Base-by-base conservation (phyloP, 2,329 filamentous ascomycete genomes). In the Teratosphaeria pseudoeucalypti region DNA sequence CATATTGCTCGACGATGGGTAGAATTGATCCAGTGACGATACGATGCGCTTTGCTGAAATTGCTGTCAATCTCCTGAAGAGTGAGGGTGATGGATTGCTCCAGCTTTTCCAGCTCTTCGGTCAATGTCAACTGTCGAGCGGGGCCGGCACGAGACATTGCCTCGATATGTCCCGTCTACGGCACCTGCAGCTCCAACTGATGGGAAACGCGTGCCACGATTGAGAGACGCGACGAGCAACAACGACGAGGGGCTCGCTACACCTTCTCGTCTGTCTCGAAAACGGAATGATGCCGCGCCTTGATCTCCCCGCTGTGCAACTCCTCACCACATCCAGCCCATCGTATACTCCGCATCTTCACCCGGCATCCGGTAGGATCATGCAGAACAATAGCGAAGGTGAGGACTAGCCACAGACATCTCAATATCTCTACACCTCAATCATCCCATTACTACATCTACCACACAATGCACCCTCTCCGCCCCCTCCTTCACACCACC, bases 41-140 rank as follows among this genome's bases (percentile, higher is more conserved):
- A 63, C 91, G 87, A 74, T 99, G 94, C 34, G 94, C 92, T 71
- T 90, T 90, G 77, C 90, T 96, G 74, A 99, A 99, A 76, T 99
- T 99, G 75, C 90, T 89, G 73, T 99, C 94, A 77, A 99, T 99
- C 79, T 99, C 94, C 86, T 97, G 94, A 26, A 99, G 80, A 0
- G 92, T 97, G 49, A 97, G 80, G 0, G 94, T 99, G 67, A 99
- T 97, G 26, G 90, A 95, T 73, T 99, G 94, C 74, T 99, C 94
- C 3, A 99, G 79, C 74, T 88, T 92, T 77, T 99, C 94, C 57
- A 99, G 81, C 79, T 99, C 94, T 72, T 99, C 94, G 0, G 92
- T 96, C 61, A 96, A 80, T 5, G 90, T 90, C 61, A 97, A 78
- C 34, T 80, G 81, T 58, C 83, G 79, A 70, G 79, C 77, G 9